Percentiles rank a stretch among this genome's conserved stretches.
These are phyloP conservation scores for Crataegus laevigata DNA, from an alignment of 306 rosid genomes.

Conservation along the genomic window DNA sequence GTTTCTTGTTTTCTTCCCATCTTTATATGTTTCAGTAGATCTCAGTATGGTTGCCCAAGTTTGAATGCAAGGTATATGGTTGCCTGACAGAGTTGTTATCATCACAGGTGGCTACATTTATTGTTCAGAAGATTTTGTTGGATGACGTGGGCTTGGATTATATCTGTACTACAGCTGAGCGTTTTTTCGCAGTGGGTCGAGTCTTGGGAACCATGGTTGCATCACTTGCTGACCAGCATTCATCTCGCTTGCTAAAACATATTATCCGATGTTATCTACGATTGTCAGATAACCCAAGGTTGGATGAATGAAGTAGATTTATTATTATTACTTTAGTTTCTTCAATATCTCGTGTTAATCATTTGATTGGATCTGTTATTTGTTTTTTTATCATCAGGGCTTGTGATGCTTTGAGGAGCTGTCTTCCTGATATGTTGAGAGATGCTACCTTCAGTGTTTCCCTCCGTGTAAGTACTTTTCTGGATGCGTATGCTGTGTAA, in stretches of 20 bases:
- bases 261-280: constrained; percentile 67
- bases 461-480: constrained; percentile 51
- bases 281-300: constrained; percentile 63
- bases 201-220: constrained; percentile 56
- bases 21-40: neutral
- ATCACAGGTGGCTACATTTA: constrained; percentile 65
- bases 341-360: neutral
- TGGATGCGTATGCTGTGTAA: neutral
- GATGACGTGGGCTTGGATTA: constrained; percentile 74
- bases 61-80: constrained; percentile 1
- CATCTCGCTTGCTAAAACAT: constrained; percentile 63
- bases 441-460: constrained; percentile 51
- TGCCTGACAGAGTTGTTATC: constrained; percentile 21
- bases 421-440: constrained; percentile 65
- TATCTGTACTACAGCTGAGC: constrained; percentile 59
- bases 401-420: constrained; percentile 52
- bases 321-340: neutral
- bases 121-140: constrained; percentile 62
- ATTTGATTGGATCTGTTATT: neutral
- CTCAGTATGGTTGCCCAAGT: neutral
- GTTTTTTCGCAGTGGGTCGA: constrained; percentile 58
- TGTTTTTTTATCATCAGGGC: constrained; percentile 39
- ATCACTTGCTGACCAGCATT: constrained; percentile 56
- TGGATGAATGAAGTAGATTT: constrained; percentile 13
- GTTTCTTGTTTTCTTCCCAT: constrained; percentile 6